Conservation (phyloP, 2,329 filamentous ascomycete species). For the Hypomyces perniciosus region DNA sequence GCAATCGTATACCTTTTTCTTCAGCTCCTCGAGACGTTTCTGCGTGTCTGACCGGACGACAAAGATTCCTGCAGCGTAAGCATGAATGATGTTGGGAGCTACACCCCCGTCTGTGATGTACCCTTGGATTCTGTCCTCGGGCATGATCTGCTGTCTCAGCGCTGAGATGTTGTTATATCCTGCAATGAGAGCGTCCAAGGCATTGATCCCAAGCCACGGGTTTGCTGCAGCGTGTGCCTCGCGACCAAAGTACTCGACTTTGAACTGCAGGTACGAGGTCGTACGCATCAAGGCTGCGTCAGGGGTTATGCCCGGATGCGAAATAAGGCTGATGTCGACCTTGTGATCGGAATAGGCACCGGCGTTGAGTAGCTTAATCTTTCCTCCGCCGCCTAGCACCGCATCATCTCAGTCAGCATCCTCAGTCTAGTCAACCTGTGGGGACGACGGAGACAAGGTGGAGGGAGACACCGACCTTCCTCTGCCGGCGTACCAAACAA, state of each 20-base stretch:
- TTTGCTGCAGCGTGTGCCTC: conserved; percentile 50
- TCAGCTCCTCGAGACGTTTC: conserved; percentile 33
- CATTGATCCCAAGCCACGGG: conserved; percentile 54
- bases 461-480: conserved; percentile 11
- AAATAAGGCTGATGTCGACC: conserved; percentile 18
- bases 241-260: conserved; percentile 46
- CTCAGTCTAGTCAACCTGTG: not conserved
- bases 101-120: conserved; percentile 47
- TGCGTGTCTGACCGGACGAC: conserved; percentile 39
- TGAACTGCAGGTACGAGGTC: conserved; percentile 43
- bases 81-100: conserved; percentile 51
- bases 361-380: conserved; percentile 37
- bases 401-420: not conserved
- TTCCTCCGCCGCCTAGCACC: conserved; percentile 36
- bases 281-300: conserved; percentile 45
- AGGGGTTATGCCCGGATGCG: conserved; percentile 27
- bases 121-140: conserved; percentile 44
- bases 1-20: conserved; percentile 35
- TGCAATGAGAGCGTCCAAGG: conserved; percentile 48
- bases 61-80: conserved; percentile 38
- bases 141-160: conserved; percentile 50
- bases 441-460: not conserved
- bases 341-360: conserved; percentile 29
- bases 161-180: conserved; percentile 42
- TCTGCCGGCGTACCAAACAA: conserved; percentile 47